A percentile compares a stretch with the other conserved stretches of the same genome.
Conservation (phyloP, 805 yeast genomes). For the Wickerhamiella allomyrinae region DNA sequence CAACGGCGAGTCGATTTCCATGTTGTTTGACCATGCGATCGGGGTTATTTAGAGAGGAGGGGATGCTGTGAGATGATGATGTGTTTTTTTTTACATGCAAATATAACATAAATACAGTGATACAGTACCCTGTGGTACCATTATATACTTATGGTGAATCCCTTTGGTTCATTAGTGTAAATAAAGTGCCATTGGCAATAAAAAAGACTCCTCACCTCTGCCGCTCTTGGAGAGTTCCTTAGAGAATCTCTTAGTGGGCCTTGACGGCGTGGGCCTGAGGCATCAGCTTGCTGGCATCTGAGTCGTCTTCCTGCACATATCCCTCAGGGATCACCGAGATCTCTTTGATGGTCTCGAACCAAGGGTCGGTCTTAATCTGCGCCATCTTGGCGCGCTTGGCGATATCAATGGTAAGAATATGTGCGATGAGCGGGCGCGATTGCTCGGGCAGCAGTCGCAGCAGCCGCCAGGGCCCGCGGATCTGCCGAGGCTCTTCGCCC, state of each 20-base stretch:
- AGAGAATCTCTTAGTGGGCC: neutral
- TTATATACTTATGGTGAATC: too few relatives aligned
- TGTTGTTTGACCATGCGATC: slow-evolving; percentile 68
- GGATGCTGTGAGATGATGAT: neutral
- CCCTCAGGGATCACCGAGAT: slow-evolving; percentile 12
- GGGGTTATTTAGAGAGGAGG: slow-evolving; percentile 2
- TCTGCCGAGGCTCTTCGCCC: slow-evolving; percentile 19
- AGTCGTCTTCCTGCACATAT: neutral
- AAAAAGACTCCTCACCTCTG: too few relatives aligned
- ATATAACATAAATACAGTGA: slow-evolving; percentile 1
- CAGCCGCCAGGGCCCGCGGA: slow-evolving; percentile 58
- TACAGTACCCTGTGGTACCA: too few relatives aligned
- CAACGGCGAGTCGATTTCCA: slow-evolving; percentile 90
- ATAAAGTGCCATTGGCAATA: too few relatives aligned
- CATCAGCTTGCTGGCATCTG: neutral
- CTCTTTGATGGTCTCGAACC: slow-evolving; percentile 39
- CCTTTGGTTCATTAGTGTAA: too few relatives aligned
- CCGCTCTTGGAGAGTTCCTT: too few relatives aligned
- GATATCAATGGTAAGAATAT: slow-evolving; percentile 54
- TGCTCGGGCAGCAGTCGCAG: slow-evolving; percentile 56
- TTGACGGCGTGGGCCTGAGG: neutral
- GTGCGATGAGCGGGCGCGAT: slow-evolving; percentile 43
- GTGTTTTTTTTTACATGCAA: neutral
- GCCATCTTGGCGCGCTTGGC: slow-evolving; percentile 42
- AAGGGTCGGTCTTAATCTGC: slow-evolving; percentile 41